These are phyloP conservation scores for Globisporangium ultimum DNA, from an alignment of 352 stramenopile genomes.

Conservation along the genomic window DNA sequence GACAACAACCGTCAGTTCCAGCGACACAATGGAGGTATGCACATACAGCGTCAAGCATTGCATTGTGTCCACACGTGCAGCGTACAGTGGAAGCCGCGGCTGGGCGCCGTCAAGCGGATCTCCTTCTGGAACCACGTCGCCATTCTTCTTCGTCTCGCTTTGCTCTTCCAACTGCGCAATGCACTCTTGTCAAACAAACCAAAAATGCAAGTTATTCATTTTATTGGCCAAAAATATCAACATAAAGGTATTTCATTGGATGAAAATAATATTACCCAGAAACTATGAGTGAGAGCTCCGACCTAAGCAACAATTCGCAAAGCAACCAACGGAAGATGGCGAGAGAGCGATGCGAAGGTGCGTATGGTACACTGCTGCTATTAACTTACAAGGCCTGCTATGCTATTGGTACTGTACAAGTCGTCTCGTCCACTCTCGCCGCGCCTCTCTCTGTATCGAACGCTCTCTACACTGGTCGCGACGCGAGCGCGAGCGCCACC, in stretches of 20 bases:
- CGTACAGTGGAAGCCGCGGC: constrained; percentile 79
- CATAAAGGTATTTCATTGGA: constrained; percentile 1
- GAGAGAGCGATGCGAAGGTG: too few relatives aligned
- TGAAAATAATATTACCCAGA: not conserved
- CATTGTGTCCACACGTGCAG: not conserved
- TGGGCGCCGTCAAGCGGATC: constrained; percentile 75
- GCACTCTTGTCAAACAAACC: too few relatives aligned
- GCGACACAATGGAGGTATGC: not conserved
- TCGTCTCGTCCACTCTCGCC: not conserved
- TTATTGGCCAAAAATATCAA: constrained; percentile 6
- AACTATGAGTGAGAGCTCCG: too few relatives aligned
- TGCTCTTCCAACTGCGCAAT: not conserved
- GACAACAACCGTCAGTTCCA: not conserved
- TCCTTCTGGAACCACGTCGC: constrained; percentile 86
- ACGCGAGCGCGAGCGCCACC: constrained; percentile 1
- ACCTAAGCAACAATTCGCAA: too few relatives aligned
- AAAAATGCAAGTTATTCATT: too few relatives aligned
- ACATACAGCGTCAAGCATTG: not conserved
- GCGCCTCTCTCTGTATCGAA: not conserved
- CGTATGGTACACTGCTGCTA: not conserved
- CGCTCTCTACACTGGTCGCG: constrained; percentile 3
- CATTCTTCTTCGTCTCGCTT: constrained; percentile 22
- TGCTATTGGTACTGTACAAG: constrained; percentile 6
- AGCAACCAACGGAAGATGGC: too few relatives aligned
- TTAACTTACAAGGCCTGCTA: constrained; percentile 5